These are phyloP conservation scores for Parasitella parasitica DNA, from an alignment of 371 early-diverging fungal species.

Conservation along the genomic window DNA sequence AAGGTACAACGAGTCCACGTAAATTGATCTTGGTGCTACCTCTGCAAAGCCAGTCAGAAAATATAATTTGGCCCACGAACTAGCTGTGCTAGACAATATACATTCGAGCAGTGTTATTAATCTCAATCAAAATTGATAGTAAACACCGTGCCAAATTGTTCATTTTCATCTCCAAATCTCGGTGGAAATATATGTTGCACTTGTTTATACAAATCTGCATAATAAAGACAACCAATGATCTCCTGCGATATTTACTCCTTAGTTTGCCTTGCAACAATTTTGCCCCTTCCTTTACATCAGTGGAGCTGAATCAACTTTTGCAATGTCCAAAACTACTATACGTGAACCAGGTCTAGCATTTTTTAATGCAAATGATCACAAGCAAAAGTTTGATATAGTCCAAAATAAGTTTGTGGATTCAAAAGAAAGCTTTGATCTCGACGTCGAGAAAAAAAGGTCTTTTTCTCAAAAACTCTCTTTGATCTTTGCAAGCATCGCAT, in stretches of 20 bases:
- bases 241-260: background rate
- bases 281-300: background rate
- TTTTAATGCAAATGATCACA: background rate
- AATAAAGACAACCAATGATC: background rate
- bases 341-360: background rate
- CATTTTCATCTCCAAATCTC: background rate
- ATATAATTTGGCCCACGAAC: background rate
- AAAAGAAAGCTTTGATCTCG: background rate
- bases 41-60: background rate
- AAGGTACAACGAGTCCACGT: no score
- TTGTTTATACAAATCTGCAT: background rate
- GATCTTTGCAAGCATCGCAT: constrained; percentile 42
- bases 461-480: constrained; percentile 4
- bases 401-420: background rate
- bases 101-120: background rate
- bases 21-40: background rate
- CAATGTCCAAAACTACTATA: background rate
- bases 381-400: background rate
- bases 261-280: background rate
- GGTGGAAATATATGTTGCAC: background rate
- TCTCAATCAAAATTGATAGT: background rate
- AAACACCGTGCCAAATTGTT: background rate
- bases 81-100: background rate
- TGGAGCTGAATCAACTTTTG: background rate
- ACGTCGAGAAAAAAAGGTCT: background rate